phyloP scores from a whole-genome alignment of 225 moss, liverwort and hornwort genomes.

The Thuidium tamariscinum region DNA sequence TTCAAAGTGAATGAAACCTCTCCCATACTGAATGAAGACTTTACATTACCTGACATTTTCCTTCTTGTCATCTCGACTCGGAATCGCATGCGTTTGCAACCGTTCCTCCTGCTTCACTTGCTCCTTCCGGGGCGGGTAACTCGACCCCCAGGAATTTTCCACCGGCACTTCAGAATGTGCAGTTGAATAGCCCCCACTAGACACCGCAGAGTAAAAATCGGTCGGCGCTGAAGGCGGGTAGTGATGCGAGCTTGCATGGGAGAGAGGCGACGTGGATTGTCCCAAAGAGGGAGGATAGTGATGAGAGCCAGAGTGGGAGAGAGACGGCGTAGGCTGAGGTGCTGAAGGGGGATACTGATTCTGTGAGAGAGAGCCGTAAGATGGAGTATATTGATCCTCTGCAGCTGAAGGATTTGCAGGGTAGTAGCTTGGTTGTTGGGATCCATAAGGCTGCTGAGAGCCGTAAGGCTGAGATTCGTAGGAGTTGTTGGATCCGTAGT shows the following conservation, averaged over 20 bases:
- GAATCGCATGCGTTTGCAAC: slow-evolving; percentile 5
- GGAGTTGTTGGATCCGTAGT: not conserved
- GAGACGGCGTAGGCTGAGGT: not conserved
- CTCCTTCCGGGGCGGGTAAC: slow-evolving; percentile 12
- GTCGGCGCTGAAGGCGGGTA: slow-evolving; percentile 15
- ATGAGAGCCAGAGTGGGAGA: slow-evolving; percentile 5
- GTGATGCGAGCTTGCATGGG: slow-evolving; percentile 4
- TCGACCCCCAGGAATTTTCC: slow-evolving; percentile 15
- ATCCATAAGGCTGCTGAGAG: not conserved
- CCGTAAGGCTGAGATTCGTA: not conserved
- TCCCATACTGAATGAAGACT: not conserved
- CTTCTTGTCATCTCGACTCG: slow-evolving; percentile 31
- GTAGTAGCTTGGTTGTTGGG: not conserved
- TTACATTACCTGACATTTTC: slow-evolving; percentile 23
- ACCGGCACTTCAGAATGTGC: not conserved
- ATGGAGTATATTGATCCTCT: not conserved
- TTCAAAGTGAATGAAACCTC: not conserved
- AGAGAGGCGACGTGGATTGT: not conserved
- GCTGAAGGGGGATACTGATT: slow-evolving; percentile 20
- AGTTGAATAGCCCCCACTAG: slow-evolving; percentile 5
- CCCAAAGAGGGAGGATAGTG: slow-evolving; percentile 13
- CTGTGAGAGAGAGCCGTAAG: slow-evolving; percentile 7
- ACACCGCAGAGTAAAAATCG: slow-evolving; percentile 2
- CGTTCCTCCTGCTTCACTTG: slow-evolving; percentile 1
- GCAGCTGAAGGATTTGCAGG: not conserved